Base-by-base conservation (phyloP, 441 rosid species). In the Eruca vesicaria region DNA sequence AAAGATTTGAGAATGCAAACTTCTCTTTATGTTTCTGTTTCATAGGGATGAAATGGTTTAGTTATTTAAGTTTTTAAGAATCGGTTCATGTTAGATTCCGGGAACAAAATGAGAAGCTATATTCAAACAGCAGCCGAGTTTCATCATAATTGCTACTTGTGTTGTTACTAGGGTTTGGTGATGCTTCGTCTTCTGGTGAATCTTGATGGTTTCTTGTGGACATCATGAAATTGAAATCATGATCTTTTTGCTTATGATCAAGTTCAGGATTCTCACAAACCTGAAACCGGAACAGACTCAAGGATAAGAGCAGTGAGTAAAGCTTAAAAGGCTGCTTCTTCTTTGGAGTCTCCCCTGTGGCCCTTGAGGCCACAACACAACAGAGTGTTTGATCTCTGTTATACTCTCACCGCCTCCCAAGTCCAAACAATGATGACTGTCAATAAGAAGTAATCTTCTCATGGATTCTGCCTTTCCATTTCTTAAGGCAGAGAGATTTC, bases 91-190 rank as follows among this genome's bases (percentile, higher is more conserved):
- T n/a, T n/a, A n/a, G n/a, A n/a, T n/a, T n/a, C n/a, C n/a, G n/a
- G n/a, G n/a, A n/a, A n/a, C n/a, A n/a, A n/a, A n/a, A n/a, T n/a
- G n/a, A n/a, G n/a, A 76, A 63, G 33, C 52, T 65, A 50, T 12
- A 28, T 72, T 59, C 7, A 78, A 55, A 26, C 81, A 73, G 57
- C 74, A 62, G 58, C 62, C 10, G 0, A 78, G 28, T 50, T n/a
- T n/a, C n/a, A n/a, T 92, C 93, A 21, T 91, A 92, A 21, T 91
- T 93, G 80, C 92, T 87, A 70, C 92, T 84, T 28, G 89, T 87
- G 81, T 91, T 89, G 31, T 80, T 61, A 63, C 87, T 82, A 9
- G 76, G 86, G 69, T 90, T 89, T 9, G 90, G 90, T 60, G 94
- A 84, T 50, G 82, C 81, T 56, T 53, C 74, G 3, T 67, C 32